Base-by-base conservation (phyloP, 768 basidiomycete genomes). In the Rhodosporidiobolus odoratus region DNA sequence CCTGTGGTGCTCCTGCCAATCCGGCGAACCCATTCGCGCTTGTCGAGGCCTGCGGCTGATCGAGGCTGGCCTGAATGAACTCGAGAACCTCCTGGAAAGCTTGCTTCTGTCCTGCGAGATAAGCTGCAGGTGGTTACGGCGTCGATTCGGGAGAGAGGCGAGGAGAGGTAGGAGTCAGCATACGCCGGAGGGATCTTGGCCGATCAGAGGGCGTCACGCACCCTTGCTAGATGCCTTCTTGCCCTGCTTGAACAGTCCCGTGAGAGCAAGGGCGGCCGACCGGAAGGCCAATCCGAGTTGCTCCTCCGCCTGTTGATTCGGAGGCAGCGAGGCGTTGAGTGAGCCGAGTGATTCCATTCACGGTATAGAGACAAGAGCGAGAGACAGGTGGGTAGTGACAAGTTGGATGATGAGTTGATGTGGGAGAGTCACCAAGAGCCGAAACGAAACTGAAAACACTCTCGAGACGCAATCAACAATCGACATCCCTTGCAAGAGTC, bases 71-170 rank as follows among this genome's bases (percentile, higher is more conserved):
- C 48, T 74, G 72, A 19, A 74, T 30, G 56, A 71, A 71, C 63
- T 74, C 73, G 66, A 74, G 73, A 2, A 74, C 73, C 35, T 74
- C 73, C 37, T 71, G 69, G 10, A 74, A 41, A 1, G 73, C 73
- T 58, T 74, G 69, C 21, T 66, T 67, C 69, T 74, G 70, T 4
- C 73, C 73, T 1, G 66, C 66, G 25, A 67, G 63, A 66, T 65
- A 74, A 0, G 73, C 73, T 74, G 60, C 17, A 21, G 17, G 16
- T 6, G 30, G 1, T 15, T 40, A 10, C 27, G 10, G n/a, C 4
- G 17, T 52, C 10, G 58, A n/a, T 23, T 16, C 35, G 41, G 60
- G 34, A 1, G 35, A 57, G 40, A n/a, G 2, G 23, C 35, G 58
- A 54, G 3, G 25, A 47, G 19, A 32, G 13, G 48, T 30, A 21